Base-by-base conservation (phyloP, 1,284 basidiomycete genomes). In the Tylopilus sp. region DNA sequence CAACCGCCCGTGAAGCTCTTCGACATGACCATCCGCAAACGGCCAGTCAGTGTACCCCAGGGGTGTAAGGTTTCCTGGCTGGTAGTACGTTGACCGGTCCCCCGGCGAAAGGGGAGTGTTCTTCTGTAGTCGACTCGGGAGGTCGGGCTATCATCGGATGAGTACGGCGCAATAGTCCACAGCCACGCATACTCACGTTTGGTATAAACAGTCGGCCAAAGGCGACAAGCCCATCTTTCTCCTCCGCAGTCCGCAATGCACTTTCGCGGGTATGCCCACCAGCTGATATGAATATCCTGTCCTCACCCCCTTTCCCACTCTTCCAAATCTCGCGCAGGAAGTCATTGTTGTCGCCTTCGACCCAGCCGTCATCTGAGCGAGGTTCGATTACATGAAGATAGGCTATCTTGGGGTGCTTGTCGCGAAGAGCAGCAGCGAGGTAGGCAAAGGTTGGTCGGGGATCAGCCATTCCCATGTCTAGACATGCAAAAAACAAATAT, bases 381-480 rank as follows among this genome's bases (percentile, higher is more conserved):
- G 85, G 79, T 70, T 90, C 89, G 36, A 87, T 76, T 51, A 85
- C 77, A 71, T 92, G 90, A 26, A 91, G 67, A 72, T 89, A 91
- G 0, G 87, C 87, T 13, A 91, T 76, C 32, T 82, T 80, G 0
- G 71, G 64, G 32, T 67, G 62, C 10, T 75, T 69, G 54, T 80
- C 60, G 59, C 75, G 76, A 32, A 87, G 70, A 22, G 80, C 70
- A 6, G 71, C 68, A 0, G 80, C 76, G 6, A 87, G 66, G 60
- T 83, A 78, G 4, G 74, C 67, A 76, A 82, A 87, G 0, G 80
- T 81, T 0, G 84, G 83, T 54, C 81, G 70, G 0, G 87, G 89
- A 60, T 76, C 57, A 0, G 57, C 16, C 68, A 73, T 73, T 22
- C 51, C 62, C 72, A 76, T 71, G 38, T 53, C 79, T 80, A 79